Evolutionary conservation across 2,329 filamentous ascomycete species (phyloP).

Genomic region (Ophiostoma quercus): DNA sequence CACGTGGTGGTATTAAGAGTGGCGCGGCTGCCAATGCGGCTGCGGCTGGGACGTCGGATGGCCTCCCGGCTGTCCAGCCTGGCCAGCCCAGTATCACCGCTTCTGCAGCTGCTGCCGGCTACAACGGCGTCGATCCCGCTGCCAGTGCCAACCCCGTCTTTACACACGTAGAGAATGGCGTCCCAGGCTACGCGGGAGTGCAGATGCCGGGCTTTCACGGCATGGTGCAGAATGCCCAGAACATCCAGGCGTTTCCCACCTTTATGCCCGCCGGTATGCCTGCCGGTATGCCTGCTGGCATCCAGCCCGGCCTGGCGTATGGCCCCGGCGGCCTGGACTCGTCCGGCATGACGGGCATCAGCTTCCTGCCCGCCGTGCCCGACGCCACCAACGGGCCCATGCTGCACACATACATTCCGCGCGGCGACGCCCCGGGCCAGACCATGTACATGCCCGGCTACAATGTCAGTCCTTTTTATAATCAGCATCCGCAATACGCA

Average conservation of each 20-base stretch:
- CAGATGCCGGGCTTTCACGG: conserved; percentile 22
- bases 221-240: not conserved
- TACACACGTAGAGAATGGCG: not conserved
- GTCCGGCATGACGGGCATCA: conserved; percentile 36
- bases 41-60: not conserved
- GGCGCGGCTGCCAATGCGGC: not conserved
- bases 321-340: conserved; percentile 22
- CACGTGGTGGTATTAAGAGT: too few relatives aligned
- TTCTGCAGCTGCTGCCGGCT: conserved; percentile 21
- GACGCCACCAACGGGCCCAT: conserved; percentile 54
- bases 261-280: conserved; percentile 17
- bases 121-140: not conserved
- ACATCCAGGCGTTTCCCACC: conserved; percentile 19
- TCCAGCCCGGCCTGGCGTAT: not conserved
- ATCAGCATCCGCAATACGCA: not conserved
- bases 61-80: not conserved
- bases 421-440: conserved; percentile 38
- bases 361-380: conserved; percentile 56
- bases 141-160: conserved; percentile 10
- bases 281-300: not conserved
- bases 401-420: conserved; percentile 52
- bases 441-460: conserved; percentile 23
- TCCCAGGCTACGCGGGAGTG: conserved; percentile 23
- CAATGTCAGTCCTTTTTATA: conserved; percentile 24
- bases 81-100: conserved; percentile 20